These are phyloP conservation scores for Amanita polypyramis DNA, from an alignment of 768 basidiomycete genomes.

Conservation along the genomic window DNA sequence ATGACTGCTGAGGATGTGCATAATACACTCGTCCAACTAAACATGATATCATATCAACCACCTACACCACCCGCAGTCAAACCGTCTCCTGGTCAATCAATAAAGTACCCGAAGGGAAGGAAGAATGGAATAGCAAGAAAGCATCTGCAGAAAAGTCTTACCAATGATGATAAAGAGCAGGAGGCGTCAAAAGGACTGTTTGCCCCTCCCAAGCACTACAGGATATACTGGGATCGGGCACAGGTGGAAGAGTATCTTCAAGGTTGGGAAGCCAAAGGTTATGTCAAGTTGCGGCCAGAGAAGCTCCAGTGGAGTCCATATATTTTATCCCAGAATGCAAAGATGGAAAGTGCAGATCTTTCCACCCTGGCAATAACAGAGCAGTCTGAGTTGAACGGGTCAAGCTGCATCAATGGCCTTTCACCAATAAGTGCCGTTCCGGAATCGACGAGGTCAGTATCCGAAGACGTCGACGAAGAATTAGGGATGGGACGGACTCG, in stretches of 20 bases:
- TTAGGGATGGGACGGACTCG: background rate
- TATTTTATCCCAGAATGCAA: slow-evolving; percentile 42
- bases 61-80: slow-evolving; percentile 39
- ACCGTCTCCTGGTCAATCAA: slow-evolving; percentile 70
- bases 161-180: slow-evolving; percentile 32
- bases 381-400: background rate
- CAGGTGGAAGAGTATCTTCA: slow-evolving; percentile 55
- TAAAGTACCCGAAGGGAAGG: slow-evolving; percentile 62
- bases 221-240: slow-evolving; percentile 62
- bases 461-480: slow-evolving; percentile 1
- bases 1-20: slow-evolving; percentile 89
- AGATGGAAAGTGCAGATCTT: slow-evolving; percentile 10
- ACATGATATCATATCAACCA: slow-evolving; percentile 58
- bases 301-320: slow-evolving; percentile 95
- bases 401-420: background rate
- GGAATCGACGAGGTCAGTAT: background rate
- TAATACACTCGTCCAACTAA: slow-evolving; percentile 57
- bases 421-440: background rate
- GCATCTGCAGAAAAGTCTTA: slow-evolving; percentile 50
- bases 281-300: slow-evolving; percentile 67
- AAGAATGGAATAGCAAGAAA: slow-evolving; percentile 55
- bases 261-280: slow-evolving; percentile 70
- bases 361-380: background rate
- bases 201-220: slow-evolving; percentile 58
- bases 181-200: slow-evolving; percentile 40